Percentiles rank a stretch among this genome's conserved stretches.
Evolutionary conservation across 2,329 filamentous ascomycete species (phyloP).

Genomic region (Cyphellophora europaea): DNA sequence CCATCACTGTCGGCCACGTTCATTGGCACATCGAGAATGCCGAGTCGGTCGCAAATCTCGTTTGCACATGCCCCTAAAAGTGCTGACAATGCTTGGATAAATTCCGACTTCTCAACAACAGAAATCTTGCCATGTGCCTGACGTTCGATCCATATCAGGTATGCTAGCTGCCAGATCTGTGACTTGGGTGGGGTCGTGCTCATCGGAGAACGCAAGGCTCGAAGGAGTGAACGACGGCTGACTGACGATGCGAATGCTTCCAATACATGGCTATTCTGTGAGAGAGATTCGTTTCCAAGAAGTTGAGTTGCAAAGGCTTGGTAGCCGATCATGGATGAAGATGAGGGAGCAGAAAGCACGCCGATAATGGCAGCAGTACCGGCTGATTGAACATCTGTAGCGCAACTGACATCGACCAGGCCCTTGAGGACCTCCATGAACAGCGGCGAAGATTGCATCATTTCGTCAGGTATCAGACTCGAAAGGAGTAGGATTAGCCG

Average conservation of each 20-base stretch:
- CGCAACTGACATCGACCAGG: not conserved
- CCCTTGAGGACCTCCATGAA: not conserved
- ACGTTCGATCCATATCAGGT: constrained; percentile 41
- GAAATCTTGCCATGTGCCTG: constrained; percentile 41
- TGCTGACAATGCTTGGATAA: constrained; percentile 46
- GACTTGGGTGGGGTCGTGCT: not conserved
- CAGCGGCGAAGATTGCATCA: not conserved
- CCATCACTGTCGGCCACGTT: constrained; percentile 8
- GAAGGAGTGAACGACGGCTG: not conserved
- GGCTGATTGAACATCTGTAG: not conserved
- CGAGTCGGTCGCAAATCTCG: constrained; percentile 43
- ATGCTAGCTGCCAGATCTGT: constrained; percentile 47
- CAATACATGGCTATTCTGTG: not conserved
- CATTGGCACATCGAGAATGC: constrained; percentile 22
- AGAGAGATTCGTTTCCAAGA: not conserved
- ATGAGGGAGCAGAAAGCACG: not conserved
- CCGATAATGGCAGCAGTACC: not conserved
- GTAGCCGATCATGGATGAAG: not conserved
- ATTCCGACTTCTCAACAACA: constrained; percentile 26
- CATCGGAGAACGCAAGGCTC: not conserved
- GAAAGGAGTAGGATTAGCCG: not conserved
- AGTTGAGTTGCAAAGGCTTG: not conserved
- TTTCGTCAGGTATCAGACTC: not conserved
- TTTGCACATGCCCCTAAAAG: constrained; percentile 48
- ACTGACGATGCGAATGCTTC: not conserved